Base-by-base conservation (phyloP, 352 stramenopile species). In the Phytophthora rubi region DNA sequence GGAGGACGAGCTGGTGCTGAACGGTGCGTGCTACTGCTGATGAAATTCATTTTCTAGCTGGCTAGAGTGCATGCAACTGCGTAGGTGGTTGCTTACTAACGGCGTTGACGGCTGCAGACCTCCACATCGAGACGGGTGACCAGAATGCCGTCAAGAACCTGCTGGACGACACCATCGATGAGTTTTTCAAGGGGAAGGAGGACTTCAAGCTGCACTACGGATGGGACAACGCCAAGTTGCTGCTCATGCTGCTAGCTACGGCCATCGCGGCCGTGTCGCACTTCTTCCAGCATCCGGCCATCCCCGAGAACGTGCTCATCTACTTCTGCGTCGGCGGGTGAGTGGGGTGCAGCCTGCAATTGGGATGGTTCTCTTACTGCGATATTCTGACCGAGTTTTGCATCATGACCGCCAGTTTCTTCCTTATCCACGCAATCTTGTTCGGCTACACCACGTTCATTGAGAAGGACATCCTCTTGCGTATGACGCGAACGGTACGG, bases 131-230 rank as follows among this genome's bases (percentile, higher is more conserved):
- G 70, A 91, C 84, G 39, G 87, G 86, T 8, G 89, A 96, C 75
- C 88, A 95, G 62, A 92, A 92, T 47, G 89, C 87, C 15, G 87
- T 96, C 33, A 94, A 94, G 73, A 95, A 95, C 65, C 78, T 96
- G 42, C 73, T 96, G 58, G 89, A 96, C 68, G 89, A 96, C 64
- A 84, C 81, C 16, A 81, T 96, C 54, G 65, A 81, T 56, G 89
- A 94, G 71, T 84, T 88, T 60, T 92, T 93, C 58, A 66, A 93
- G 62, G 75, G 77, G 21, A 88, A 84, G 53, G 53, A 78, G 30
- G 69, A 83, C 4, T 91, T 83, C 49, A 67, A 75, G 51, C 73
- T 93, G 30, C 80, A 92, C 53, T 94, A 95, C 60, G 85, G 79
- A 32, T 91, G 83, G 80, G 87, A 96, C 70, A 96, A 96, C 62